Evolutionary conservation across 768 basidiomycete genomes (phyloP).

Genomic region (Mycena pura): DNA sequence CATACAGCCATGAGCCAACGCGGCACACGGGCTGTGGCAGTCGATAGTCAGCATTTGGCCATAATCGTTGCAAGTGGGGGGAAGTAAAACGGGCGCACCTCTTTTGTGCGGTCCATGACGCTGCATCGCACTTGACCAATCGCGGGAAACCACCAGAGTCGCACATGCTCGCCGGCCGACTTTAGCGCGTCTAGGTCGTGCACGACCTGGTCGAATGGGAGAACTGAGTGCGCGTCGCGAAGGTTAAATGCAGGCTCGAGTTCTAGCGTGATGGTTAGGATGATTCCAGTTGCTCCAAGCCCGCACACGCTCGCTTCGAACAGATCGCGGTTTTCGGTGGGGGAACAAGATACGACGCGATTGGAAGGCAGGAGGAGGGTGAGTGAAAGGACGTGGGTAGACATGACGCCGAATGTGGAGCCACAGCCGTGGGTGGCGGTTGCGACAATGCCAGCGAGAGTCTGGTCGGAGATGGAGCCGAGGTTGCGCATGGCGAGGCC

Average conservation of each 20-base stretch:
- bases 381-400: slow-evolving; percentile 78
- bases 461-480: slow-evolving; percentile 97
- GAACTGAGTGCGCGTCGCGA: slow-evolving; percentile 69
- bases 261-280: slow-evolving; percentile 77
- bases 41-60: no score
- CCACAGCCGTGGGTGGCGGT: slow-evolving; percentile 97
- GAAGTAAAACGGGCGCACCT: slow-evolving; percentile 54
- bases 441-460: slow-evolving; percentile 88
- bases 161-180: slow-evolving; percentile 81
- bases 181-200: slow-evolving; percentile 61
- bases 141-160: slow-evolving; percentile 95
- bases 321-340: slow-evolving; percentile 67
- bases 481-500: slow-evolving; percentile 89
- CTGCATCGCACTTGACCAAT: slow-evolving; percentile 74
- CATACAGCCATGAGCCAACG: slow-evolving; percentile 69
- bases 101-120: slow-evolving; percentile 74
- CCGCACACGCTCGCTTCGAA: slow-evolving; percentile 93
- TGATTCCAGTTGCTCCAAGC: slow-evolving; percentile 88
- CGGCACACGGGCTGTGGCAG: slow-evolving; percentile 31
- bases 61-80: slow-evolving; percentile 13
- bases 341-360: slow-evolving; percentile 69
- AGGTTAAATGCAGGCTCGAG: slow-evolving; percentile 86
- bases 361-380: slow-evolving; percentile 82
- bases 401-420: slow-evolving; percentile 77
- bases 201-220: slow-evolving; percentile 69